Evolutionary conservation across 805 yeast genomes (phyloP), one percentile per base, ranked within the genome.

Genomic region (Metschnikowia amazonensis): DNA sequence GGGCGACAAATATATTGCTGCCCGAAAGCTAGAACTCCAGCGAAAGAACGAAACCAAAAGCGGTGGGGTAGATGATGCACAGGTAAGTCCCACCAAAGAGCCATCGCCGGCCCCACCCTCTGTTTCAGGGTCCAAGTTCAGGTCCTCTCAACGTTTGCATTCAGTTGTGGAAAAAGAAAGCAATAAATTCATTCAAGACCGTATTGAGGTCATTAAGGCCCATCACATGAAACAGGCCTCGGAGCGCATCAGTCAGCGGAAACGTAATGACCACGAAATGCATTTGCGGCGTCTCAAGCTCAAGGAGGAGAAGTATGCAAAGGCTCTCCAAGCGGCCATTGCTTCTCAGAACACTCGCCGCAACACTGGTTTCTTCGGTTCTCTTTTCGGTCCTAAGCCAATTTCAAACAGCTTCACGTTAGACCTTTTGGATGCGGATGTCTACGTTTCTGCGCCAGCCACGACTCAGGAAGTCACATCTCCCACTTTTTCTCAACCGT

Each of bases 251-350:
- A 65, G 63, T 44, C 74, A 69, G 43, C 58, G 76, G 36, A 67
- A 65, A 46, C 58, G 65, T 27, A 59, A 58, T 38, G 76, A 71
- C 49, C 74, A 70, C 49, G 75, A 70, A 44, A 37, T 57, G 35
- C 66, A 65, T 41, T 57, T 71, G 14, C 58, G 57, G 37, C 64
- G 69, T 43, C 52, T 70, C 27, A 62, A 59, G 46, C 49, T 53
- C 36, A 69, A 67, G 54, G 75, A 71, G 50, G 72, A 66, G 46
- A 68, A 69, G 47, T 68, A 65, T 43, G 74, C 67, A 37, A 54
- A 56, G 37, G 61, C 60, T 23, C 42, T 68, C 21, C 52, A 58
- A 32, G 56, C 59, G 5, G 68, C 69, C 5, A 59, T 62, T 11
- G 50, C 51, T 11, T 61, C 58, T 23, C 60, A 55, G 34, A 50